Conservation (phyloP, 345 rosid genomes). For the Salix udensis region DNA sequence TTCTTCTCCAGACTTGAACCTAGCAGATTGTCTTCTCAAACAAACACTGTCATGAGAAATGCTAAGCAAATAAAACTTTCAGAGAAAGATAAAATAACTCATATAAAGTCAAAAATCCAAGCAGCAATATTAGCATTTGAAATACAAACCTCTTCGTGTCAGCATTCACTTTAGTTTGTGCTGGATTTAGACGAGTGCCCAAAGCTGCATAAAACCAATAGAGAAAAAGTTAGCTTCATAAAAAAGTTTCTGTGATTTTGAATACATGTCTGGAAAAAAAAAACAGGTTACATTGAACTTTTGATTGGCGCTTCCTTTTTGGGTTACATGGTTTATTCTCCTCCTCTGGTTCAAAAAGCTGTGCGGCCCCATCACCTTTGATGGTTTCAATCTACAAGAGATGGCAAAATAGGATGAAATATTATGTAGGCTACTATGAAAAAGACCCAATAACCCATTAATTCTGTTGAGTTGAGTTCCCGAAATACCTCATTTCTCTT, state of each 20-base stretch:
- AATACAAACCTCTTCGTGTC: slow-evolving; percentile 39
- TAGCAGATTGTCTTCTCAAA: slow-evolving; percentile 18
- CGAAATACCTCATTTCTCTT: slow-evolving; percentile 33
- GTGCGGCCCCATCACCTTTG: slow-evolving; percentile 14
- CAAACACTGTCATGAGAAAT: not conserved
- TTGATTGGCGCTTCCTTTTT: slow-evolving; percentile 34
- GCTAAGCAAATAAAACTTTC: not conserved
- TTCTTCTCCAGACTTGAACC: slow-evolving; percentile 17
- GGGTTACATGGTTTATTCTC: slow-evolving; percentile 27
- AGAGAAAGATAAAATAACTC: not conserved
- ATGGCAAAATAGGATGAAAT: slow-evolving; percentile 20
- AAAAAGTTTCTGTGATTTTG: not conserved
- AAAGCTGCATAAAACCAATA: slow-evolving; percentile 28
- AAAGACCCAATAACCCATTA: slow-evolving; percentile 3
- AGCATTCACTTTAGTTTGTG: slow-evolving; percentile 27
- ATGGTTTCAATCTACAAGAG: slow-evolving; percentile 34
- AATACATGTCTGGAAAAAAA: not conserved
- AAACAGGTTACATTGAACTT: slow-evolving; percentile 31
- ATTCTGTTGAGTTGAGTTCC: not conserved
- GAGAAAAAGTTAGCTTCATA: not conserved
- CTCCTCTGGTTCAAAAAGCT: slow-evolving; percentile 15
- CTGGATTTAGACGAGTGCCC: slow-evolving; percentile 17
- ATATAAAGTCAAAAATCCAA: slow-evolving; percentile 7
- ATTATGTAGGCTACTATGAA: slow-evolving; percentile 1
- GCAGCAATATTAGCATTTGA: not conserved